Base-by-base conservation (phyloP, 2,329 filamentous ascomycete species). In the Coleophoma eucalyptorum region DNA sequence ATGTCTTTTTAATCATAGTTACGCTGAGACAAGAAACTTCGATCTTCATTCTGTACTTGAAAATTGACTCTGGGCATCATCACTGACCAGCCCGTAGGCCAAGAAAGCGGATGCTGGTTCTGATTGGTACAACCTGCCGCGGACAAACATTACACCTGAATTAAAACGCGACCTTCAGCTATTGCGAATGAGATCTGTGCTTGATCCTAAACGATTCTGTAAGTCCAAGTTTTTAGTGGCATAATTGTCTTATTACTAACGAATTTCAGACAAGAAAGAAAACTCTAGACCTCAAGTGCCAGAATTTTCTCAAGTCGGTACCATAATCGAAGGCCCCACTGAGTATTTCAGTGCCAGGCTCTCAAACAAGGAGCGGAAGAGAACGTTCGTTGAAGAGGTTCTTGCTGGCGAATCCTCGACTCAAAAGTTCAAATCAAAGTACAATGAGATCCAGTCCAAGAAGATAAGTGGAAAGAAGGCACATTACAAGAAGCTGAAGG, bases 381-480 rank as follows among this genome's bases (percentile, higher is more conserved):
- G 80, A 62, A 97, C 88, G 0, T 84, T 99, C 50, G 82, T 94
- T 1, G 90, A 96, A 56, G 91, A 97, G 65, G 81, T 94, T 3
- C 74, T 97, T 60, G 81, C 84, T 20, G 73, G 78, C 41, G 86
- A 90, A 67, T 74, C 80, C 47, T 69, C 79, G 53, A 84, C 75
- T 42, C 78, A 79, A 53, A 87, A 89, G 60, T 94, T 97, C 74
- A 90, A 89, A 76, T 80, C 78, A 63, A 97, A 96, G 70, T 97
- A 96, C 69, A 78, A 81, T 50, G 86, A 93, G 51, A 90, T 97
- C 46, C 91, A 97, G 67, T 77, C 77, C 46, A 79, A 79, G 55
- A 97, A 96, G 72, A 82, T 80, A 20, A 96, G 89, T 61, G 94
- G 94, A 48, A 95, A 90, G 74, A 97, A 93, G 71, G 84, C 81